These are phyloP conservation scores for Salix viminalis DNA, from an alignment of 345 rosid species.

Conservation along the genomic window DNA sequence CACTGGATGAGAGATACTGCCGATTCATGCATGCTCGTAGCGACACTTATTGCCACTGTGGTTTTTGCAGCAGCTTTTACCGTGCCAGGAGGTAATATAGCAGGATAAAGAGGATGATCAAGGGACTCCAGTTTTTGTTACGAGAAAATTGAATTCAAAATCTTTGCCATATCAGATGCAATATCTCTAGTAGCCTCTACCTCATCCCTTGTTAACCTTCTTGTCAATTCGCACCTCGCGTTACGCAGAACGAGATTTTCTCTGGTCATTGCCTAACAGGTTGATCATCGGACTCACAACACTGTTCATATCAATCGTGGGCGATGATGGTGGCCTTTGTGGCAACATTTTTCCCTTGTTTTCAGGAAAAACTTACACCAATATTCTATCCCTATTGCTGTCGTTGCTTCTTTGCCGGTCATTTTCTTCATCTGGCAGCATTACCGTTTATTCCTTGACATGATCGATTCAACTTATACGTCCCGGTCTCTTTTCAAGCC, in stretches of 20 bases:
- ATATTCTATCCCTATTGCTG: not conserved
- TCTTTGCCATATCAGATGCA: slow-evolving; percentile 11
- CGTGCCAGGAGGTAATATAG: slow-evolving; percentile 5
- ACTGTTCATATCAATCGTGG: slow-evolving; percentile 9
- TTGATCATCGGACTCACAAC: not conserved
- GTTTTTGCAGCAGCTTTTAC: slow-evolving; percentile 5
- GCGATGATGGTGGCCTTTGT: slow-evolving; percentile 15
- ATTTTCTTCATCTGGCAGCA: not conserved
- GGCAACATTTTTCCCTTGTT: not conserved
- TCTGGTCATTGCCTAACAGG: not conserved
- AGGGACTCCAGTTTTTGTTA: not conserved
- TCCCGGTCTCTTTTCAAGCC: not conserved
- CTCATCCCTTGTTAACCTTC: not conserved
- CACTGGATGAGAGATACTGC: slow-evolving; percentile 13
- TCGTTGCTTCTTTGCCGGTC: not conserved
- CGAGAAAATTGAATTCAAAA: not conserved
- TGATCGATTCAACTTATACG: not conserved
- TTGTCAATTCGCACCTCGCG: slow-evolving; percentile 11
- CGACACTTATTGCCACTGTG: slow-evolving; percentile 8
- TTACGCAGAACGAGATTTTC: not conserved
- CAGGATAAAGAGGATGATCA: not conserved
- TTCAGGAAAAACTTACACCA: not conserved
- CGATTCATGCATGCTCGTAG: slow-evolving; percentile 10
- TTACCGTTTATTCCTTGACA: not conserved
- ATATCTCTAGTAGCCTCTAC: not conserved